Evolutionary conservation across 495 filamentous ascomycete genomes (phyloP).

Genomic region (Oleoguttula mirabilis): DNA sequence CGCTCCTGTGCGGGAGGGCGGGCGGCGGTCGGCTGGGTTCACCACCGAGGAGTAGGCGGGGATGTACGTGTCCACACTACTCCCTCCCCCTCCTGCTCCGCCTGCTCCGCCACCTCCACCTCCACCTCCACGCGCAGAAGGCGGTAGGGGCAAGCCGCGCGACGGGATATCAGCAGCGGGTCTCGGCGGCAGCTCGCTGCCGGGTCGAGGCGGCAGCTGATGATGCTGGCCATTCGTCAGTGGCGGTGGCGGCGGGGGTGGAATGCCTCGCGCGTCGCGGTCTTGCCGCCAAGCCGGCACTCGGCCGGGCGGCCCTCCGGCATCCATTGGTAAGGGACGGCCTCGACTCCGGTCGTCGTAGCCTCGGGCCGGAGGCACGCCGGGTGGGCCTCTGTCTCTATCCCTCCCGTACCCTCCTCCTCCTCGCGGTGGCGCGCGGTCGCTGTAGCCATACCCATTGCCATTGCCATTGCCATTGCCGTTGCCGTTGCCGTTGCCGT

Average conservation of each 20-base stretch:
- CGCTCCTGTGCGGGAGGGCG: not conserved
- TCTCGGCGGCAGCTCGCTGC: conserved; percentile 7
- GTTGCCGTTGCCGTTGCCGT: conserved; percentile 16
- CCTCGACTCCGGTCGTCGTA: conserved; percentile 26
- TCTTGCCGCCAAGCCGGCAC: conserved; percentile 12
- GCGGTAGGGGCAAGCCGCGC: not conserved
- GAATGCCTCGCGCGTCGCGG: not conserved
- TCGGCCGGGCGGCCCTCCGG: conserved; percentile 1
- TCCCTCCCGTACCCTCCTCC: conserved; percentile 1
- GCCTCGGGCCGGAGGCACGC: not conserved
- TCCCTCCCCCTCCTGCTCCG: not conserved
- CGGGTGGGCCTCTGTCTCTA: conserved; percentile 18
- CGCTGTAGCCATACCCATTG: conserved; percentile 17
- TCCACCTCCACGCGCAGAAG: too few species aligned
- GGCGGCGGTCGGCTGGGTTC: too few species aligned
- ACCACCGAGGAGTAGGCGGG: conserved; percentile 24
- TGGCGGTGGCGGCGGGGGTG: not conserved
- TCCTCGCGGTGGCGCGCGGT: conserved; percentile 2
- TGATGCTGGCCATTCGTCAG: conserved; percentile 10
- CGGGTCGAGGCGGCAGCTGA: too few species aligned
- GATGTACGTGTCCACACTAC: conserved; percentile 26
- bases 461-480: too few species aligned
- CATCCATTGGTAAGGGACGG: conserved; percentile 13
- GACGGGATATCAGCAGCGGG: conserved; percentile 16
- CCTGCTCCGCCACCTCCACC: too few species aligned